These are phyloP conservation scores for Sclerotinia subarctica DNA, from an alignment of 2,329 filamentous ascomycete species.

Conservation along the genomic window DNA sequence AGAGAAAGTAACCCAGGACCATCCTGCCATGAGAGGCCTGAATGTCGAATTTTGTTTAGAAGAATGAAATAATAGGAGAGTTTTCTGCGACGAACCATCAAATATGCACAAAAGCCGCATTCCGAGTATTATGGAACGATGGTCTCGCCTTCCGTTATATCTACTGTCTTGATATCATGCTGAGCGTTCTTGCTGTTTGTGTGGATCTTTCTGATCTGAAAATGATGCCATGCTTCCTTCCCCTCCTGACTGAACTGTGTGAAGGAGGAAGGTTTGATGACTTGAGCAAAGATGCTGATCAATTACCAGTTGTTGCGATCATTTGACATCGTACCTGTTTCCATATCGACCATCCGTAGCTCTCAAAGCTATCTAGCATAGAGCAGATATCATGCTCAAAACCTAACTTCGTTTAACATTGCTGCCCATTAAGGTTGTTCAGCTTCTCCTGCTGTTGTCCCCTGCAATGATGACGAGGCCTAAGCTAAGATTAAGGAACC, in stretches of 20 bases:
- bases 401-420: neutral
- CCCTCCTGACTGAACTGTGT: neutral
- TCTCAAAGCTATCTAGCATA: neutral
- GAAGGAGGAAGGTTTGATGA: neutral
- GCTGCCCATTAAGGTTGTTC: neutral
- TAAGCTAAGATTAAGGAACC: neutral
- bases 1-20: neutral
- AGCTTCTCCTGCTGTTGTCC: neutral
- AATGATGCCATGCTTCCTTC: neutral
- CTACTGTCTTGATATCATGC: neutral
- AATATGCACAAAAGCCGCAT: neutral
- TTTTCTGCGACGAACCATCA: neutral
- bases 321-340: neutral
- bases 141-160: neutral
- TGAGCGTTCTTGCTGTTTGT: neutral
- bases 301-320: neutral
- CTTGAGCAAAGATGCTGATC: neutral
- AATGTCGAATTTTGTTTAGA: neutral
- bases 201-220: too few species aligned
- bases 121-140: neutral
- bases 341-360: neutral
- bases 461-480: slow-evolving; percentile 5
- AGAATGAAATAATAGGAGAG: neutral
- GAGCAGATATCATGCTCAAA: neutral
- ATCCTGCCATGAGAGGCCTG: neutral